Percentiles rank a stretch among this genome's conserved stretches.
phyloP scores from a whole-genome alignment of 352 stramenopile species.

The Detonula confervacea region DNA sequence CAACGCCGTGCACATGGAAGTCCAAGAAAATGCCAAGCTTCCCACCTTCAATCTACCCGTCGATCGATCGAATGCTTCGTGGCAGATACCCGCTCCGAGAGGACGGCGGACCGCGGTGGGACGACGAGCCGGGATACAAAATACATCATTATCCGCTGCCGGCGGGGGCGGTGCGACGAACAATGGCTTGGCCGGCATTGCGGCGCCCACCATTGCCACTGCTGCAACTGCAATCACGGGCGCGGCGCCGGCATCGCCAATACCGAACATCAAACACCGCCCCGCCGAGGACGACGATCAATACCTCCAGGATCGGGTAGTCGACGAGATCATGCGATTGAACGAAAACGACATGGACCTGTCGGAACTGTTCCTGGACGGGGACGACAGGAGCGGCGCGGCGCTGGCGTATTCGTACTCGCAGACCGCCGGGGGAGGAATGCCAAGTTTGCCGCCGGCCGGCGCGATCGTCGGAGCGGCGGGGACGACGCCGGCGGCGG shows the following conservation, averaged over 20 bases:
- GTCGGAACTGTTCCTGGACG: constrained; percentile 71
- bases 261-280: neutral
- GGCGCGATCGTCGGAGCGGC: no score
- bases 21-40: constrained; percentile 81
- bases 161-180: neutral
- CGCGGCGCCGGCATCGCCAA: constrained; percentile 16
- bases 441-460: no score
- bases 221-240: no score
- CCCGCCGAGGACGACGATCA: neutral
- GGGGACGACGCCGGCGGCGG: no score
- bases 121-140: constrained; percentile 7
- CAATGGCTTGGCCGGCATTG: no score
- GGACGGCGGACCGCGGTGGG: constrained; percentile 6
- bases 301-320: constrained; percentile 23
- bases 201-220: no score
- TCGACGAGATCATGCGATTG: constrained; percentile 58
- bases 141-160: constrained; percentile 8
- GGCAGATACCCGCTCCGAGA: constrained; percentile 36
- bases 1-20: constrained; percentile 82
- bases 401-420: constrained; percentile 62
- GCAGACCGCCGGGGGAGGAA: no score
- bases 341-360: constrained; percentile 62
- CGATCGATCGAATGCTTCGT: constrained; percentile 64
- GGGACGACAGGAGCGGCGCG: constrained; percentile 56
- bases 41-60: constrained; percentile 70